Base-by-base conservation (phyloP, 306 rosid genomes). In the Trifolium repens region DNA sequence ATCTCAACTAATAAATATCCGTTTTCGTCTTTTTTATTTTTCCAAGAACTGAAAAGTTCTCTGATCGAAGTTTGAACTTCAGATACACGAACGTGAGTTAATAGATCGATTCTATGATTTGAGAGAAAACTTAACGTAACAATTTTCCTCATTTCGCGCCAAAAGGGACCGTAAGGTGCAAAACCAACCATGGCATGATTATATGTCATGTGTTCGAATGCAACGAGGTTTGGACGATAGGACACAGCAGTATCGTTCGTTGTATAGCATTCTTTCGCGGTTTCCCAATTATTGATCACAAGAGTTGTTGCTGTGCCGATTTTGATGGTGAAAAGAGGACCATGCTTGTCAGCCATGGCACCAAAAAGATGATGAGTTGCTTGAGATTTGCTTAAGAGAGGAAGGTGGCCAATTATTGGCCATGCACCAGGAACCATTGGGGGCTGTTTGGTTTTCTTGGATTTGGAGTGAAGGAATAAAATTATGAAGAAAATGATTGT, bases 351-450 rank as follows among this genome's bases (percentile, higher is more conserved):
- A 1, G 72, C 79, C 43, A 75, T 15, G 3, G 27, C 1, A 8
- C 72, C 79, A 1, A 75, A 7, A 44, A 52, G 2, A 46, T 75
- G 64, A 16, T 75, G 65, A 49, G 72, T 64, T 42, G 65, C 5
- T 1, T 42, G 16, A 30, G 43, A 22, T 4, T 46, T 42, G 43
- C 5, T 30, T 0, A 75, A 1, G 9, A 75, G 43, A 1, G 79
- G 65, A 17, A 75, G 72, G 65, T 75, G 79, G 5, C 79, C 72
- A 4, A 75, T 22, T 27, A 75, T 75, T 17, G 79, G 72, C 72
- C 79, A 75, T 0, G 72, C 54, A 8, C 72, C 72, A 4, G 17
- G 30, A 4, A 75, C 62, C 5, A 30, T 50, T 30, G 72, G 79
- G 12, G 79, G 63, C 22, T 63, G 71, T 32, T 35, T 32, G 60